Evolutionary conservation across 78 protist genomes (phyloP), one percentile per base, ranked within the genome.

Genomic region (Acrasis kona): DNA sequence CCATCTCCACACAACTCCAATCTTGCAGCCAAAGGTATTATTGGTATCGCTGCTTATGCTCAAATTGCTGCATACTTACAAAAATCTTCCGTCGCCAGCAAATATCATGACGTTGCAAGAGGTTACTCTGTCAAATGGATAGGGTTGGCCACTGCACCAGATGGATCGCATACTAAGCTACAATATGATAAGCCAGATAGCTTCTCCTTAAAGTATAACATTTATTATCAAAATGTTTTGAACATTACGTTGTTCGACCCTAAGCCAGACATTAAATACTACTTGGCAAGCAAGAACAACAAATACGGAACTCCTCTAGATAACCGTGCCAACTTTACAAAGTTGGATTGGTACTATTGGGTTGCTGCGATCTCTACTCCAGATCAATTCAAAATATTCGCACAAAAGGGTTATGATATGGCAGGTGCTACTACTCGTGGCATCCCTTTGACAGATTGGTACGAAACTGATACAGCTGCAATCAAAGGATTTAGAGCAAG

Each of bases 1-100:
- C 84, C 84, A 3, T 28, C 41, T 12, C 73, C 84, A 19, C 70
- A 80, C 72, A 80, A 80, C 72, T 5, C 10, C 30, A 80, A 80
- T 34, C 34, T 80, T n/a, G 77, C 78, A 1, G 78, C 28, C 9
- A 80, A 80, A 37, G 76, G 84, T n/a, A 57, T 80, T 34, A 1
- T 72, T 2, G 84, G 68, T 32, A 1, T 80, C 5, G 70, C 67
- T 10, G 78, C 78, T 1, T 80, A 58, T 29, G 2, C 71, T 1
- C 2, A 3, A 71, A 42, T 80, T 3, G 41, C 40, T 36, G 4
- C 1, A 32, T 2, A 65, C 42, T 10, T 2, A 3, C 72, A 76
- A 69, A 7, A 70, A 38, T 28, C 35, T 35, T 2, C 39, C n/a
- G 34, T 5, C 19, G 35, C 4, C 64, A 8, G 2, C 38, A 2